Conservation (phyloP, 345 rosid genomes). For the Cardiospermum halicacabum region DNA sequence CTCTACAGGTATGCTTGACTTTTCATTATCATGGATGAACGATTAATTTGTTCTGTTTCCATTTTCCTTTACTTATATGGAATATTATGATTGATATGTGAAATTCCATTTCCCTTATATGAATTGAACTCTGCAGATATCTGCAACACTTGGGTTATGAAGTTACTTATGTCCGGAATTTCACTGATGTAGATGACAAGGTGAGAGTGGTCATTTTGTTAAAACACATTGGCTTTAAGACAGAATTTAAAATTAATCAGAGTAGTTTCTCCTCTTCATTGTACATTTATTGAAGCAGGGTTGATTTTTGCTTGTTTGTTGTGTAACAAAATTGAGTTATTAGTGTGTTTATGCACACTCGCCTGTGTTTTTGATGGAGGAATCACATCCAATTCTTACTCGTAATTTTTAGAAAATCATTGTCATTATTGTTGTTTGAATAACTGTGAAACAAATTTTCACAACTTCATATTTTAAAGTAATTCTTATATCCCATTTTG, state of each 20-base stretch:
- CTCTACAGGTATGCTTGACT: slow-evolving; percentile 78
- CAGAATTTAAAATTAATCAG: neutral
- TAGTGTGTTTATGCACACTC: neutral
- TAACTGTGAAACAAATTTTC: neutral
- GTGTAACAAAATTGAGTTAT: neutral
- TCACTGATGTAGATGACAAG: slow-evolving; percentile 96
- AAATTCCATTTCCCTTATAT: neutral
- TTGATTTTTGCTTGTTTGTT: neutral
- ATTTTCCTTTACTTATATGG: no score
- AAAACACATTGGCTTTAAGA: neutral
- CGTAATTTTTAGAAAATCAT: neutral
- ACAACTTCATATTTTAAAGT: neutral
- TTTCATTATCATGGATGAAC: no score
- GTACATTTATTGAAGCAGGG: neutral
- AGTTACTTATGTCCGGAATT: slow-evolving; percentile 71
- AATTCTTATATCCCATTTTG: neutral
- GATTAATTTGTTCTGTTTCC: no score
- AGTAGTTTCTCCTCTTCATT: neutral
- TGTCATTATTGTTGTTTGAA: neutral
- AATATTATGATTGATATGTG: neutral
- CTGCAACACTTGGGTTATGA: slow-evolving; percentile 63
- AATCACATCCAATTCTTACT: neutral
- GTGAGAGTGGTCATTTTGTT: slow-evolving; percentile 26
- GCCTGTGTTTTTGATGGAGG: neutral
- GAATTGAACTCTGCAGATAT: slow-evolving; percentile 50